A percentile compares a stretch with the other conserved stretches of the same genome.
phyloP scores from a whole-genome alignment of 2,329 filamentous ascomycete species.

The Colletotrichum eremochloae region DNA sequence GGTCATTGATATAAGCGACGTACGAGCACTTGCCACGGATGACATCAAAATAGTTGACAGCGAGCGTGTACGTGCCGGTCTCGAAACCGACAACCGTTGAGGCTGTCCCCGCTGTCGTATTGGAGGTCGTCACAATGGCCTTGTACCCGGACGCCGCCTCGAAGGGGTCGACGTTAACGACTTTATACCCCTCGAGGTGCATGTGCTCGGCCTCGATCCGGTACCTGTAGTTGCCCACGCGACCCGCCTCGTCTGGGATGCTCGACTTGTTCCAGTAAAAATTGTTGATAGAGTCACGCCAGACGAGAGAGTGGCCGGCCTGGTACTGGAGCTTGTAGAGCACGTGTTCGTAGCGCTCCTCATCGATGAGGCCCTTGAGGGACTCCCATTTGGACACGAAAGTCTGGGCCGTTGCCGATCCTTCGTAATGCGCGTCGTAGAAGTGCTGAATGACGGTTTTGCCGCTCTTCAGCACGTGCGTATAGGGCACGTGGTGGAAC shows the following conservation, averaged over 20 bases:
- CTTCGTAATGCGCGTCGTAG: conserved; percentile 73
- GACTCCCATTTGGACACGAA: conserved; percentile 69
- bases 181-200: conserved; percentile 69
- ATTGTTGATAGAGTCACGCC: conserved; percentile 75
- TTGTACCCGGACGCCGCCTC: conserved; percentile 69
- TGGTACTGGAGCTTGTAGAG: conserved; percentile 73
- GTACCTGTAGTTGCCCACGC: conserved; percentile 73
- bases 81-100: conserved; percentile 60
- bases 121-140: conserved; percentile 68
- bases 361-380: conserved; percentile 69
- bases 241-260: conserved; percentile 67
- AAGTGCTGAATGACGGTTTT: conserved; percentile 78
- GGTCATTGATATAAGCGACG: conserved; percentile 66
- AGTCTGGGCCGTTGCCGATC: conserved; percentile 70
- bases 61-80: conserved; percentile 71
- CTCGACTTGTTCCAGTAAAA: conserved; percentile 74
- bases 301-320: conserved; percentile 77
- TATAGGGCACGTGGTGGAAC: conserved; percentile 82
- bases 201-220: conserved; percentile 79
- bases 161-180: conserved; percentile 64
- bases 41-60: conserved; percentile 76
- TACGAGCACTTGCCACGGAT: conserved; percentile 69
- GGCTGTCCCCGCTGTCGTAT: conserved; percentile 64
- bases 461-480: conserved; percentile 70
- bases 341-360: conserved; percentile 70